Conservation (phyloP, 768 basidiomycete genomes). For the Mycena indigotica region DNA sequence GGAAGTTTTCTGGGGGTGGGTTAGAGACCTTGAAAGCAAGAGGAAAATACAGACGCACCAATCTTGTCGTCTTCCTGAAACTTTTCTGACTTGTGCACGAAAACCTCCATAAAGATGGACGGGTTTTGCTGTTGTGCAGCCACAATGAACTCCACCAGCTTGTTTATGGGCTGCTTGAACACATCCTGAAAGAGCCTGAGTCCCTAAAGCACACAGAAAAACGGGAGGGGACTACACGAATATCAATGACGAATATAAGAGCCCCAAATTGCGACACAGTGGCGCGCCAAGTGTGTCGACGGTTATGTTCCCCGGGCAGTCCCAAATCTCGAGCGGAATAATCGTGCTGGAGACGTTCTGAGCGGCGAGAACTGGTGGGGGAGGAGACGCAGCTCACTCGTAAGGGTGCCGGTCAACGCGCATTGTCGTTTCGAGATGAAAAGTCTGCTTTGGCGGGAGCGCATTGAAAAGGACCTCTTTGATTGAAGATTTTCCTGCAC, state of each 20-base stretch:
- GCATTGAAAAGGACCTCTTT: conserved; percentile 90
- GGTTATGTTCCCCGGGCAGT: conserved; percentile 86
- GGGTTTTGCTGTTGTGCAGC: conserved; percentile 78
- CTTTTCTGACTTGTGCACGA: conserved; percentile 94
- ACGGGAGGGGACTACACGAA: conserved; percentile 80
- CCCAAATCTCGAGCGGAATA: conserved; percentile 93
- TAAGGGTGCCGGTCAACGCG: conserved; percentile 71
- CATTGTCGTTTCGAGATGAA: conserved; percentile 88
- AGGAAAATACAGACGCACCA: conserved; percentile 55
- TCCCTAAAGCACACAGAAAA: too few species aligned
- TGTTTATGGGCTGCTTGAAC: conserved; percentile 81
- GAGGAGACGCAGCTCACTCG: conserved; percentile 60
- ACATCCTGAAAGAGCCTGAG: conserved; percentile 71
- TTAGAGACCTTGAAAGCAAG: conserved; percentile 3
- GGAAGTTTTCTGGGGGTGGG: conserved; percentile 78
- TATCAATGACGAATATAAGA: conserved; percentile 93
- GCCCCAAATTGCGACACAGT: conserved; percentile 79
- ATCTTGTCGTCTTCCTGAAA: conserved; percentile 89
- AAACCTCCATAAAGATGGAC: conserved; percentile 81
- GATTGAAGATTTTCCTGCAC: conserved; percentile 92
- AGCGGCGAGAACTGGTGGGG: conserved; percentile 2
- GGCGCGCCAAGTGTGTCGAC: conserved; percentile 76
- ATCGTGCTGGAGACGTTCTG: conserved; percentile 63
- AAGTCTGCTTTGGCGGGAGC: conserved; percentile 79
- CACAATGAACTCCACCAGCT: conserved; percentile 79